Evolutionary conservation across 441 rosid genomes (phyloP), one percentile per base, ranked within the genome.

Genomic region (Populus hybrid): DNA sequence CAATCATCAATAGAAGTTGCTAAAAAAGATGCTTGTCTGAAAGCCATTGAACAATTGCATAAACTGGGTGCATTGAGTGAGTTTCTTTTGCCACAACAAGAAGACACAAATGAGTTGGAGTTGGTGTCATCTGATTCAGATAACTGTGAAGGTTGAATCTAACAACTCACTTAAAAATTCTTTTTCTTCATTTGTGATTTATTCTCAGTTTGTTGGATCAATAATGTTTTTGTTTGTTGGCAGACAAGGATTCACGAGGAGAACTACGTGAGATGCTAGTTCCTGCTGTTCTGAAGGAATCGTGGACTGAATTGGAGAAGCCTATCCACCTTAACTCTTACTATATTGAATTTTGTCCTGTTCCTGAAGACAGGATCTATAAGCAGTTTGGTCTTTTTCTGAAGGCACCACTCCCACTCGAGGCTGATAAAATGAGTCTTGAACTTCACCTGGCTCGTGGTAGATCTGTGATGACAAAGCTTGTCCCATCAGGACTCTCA

Each of bases 381-480:
- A 89, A 84, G 80, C 81, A 88, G 79, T 96, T 96, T 79, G 89
- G 92, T 82, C 93, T 96, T 83, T 96, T 96, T 86, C 77, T 94
- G 53, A 93, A 88, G 87, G 84, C 85, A 79, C 87, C 92, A 74
- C 94, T 96, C 42, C 99, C 99, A 2, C 9, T 40, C 74, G 99
- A 96, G 84, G 98, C 94, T 79, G 92, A 87, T 87, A 80, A 78
- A 83, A 81, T 96, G 91, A 88, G 91, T 71, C 74, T 93, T 26
- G 94, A 94, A 73, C 98, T 96, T 81, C 99, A 96, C 85, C 91
- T 96, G 83, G 94, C 97, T 79, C 92, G 78, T 80, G 89, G 94
- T 77, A 88, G 99, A 87, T 87, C 86, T 82, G 98, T 96, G 76
- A 69, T 68, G 82, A 87, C 93, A 71, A 87, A 84, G 86, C 86